phyloP scores from a whole-genome alignment of 106 monocot genomes.

The Triglochin maritima region DNA sequence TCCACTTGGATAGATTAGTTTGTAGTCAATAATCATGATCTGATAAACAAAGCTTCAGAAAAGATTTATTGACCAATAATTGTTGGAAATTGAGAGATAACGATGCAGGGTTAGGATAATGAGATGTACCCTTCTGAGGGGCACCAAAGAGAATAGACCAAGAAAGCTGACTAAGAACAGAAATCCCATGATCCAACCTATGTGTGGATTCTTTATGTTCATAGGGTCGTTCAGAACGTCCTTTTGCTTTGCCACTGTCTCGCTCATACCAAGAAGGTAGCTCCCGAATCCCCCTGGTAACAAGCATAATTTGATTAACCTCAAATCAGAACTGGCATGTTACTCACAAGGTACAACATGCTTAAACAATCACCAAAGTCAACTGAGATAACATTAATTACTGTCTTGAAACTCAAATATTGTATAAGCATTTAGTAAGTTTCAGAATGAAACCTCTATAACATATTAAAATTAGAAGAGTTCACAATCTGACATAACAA shows the following conservation, averaged over 20 bases:
- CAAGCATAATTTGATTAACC: not conserved
- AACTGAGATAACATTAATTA: not conserved
- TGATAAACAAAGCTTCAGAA: constrained; percentile 9
- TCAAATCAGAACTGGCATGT: not conserved
- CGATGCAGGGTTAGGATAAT: not conserved
- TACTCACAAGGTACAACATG: not conserved
- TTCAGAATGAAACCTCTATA: too few species aligned
- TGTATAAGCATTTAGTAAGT: not conserved
- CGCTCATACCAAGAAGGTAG: constrained; percentile 64
- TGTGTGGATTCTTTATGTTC: constrained; percentile 49
- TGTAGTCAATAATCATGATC: constrained; percentile 81
- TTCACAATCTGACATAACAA: too few species aligned
- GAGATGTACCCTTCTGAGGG: constrained; percentile 51
- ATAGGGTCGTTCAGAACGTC: constrained; percentile 23
- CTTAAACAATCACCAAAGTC: not conserved
- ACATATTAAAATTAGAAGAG: too few species aligned
- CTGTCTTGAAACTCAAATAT: not conserved
- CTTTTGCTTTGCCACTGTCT: constrained; percentile 39
- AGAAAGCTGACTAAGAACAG: constrained; percentile 68
- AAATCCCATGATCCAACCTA: constrained; percentile 81
- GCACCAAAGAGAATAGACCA: constrained; percentile 59
- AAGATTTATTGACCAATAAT: not conserved
- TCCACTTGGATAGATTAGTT: constrained; percentile 64
- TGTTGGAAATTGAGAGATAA: too few species aligned
- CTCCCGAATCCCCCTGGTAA: constrained; percentile 57